Percentiles rank a stretch among this genome's conserved stretches.
Evolutionary conservation across 2,329 filamentous ascomycete species (phyloP).

Genomic region (Sporothrix variecibatus): DNA sequence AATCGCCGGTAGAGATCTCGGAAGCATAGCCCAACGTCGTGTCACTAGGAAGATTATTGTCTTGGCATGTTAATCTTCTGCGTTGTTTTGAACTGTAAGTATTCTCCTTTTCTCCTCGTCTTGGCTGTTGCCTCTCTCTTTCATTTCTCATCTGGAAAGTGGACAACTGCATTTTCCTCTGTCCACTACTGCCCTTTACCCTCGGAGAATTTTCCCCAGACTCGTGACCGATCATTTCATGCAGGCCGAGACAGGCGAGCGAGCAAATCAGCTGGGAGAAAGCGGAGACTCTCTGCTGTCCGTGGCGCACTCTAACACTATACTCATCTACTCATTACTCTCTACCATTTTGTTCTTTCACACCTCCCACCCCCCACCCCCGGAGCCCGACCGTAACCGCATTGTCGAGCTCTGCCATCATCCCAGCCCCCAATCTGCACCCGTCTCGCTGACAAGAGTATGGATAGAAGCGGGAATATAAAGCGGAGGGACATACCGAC

Average conservation of each 20-base stretch:
- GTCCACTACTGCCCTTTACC: not conserved
- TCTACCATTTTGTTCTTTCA: too few species aligned
- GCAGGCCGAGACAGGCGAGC: not conserved
- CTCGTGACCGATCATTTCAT: not conserved
- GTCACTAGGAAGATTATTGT: conserved; percentile 2
- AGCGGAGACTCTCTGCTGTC: not conserved
- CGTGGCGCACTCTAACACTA: too few species aligned
- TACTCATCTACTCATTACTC: too few species aligned
- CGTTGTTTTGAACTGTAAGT: not conserved
- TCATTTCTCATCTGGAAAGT: too few species aligned
- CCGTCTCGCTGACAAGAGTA: not conserved
- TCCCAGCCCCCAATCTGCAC: not conserved
- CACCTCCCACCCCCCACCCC: too few species aligned
- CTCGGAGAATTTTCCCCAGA: conserved; percentile 21
- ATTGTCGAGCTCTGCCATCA: not conserved
- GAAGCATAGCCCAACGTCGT: not conserved
- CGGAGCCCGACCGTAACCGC: not conserved
- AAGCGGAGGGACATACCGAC: not conserved
- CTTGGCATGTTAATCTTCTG: not conserved
- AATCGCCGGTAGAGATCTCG: not conserved
- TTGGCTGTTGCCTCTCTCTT: not conserved
- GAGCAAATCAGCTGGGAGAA: not conserved
- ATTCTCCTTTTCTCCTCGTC: not conserved
- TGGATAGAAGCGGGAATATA: not conserved
- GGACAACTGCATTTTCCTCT: not conserved